Conservation (phyloP, 108 stramenopile genomes). For the Epipyxis sp. region DNA sequence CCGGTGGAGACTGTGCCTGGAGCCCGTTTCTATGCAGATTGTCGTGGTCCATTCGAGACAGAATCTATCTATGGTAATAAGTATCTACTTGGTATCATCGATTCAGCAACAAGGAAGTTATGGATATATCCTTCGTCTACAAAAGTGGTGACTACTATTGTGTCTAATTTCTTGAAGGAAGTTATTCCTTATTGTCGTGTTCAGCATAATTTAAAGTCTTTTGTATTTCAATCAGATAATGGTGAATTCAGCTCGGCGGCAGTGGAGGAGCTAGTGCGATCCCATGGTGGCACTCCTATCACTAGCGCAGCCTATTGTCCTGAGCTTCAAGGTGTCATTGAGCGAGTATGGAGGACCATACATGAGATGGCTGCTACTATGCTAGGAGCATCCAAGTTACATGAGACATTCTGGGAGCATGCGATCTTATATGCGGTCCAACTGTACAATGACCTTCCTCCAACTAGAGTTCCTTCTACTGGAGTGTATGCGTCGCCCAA, state of each 20-base stretch:
- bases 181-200: too few relatives aligned
- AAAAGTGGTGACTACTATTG: neutral
- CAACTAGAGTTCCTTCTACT: neutral
- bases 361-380: constrained; percentile 3
- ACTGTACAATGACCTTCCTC: constrained; percentile 14
- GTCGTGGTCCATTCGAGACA: neutral
- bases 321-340: constrained; percentile 24
- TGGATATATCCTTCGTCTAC: neutral
- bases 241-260: constrained; percentile 9
- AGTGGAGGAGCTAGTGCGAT: neutral
- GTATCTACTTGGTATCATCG: constrained; percentile 15
- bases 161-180: neutral
- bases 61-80: constrained; percentile 23
- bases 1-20: too few relatives aligned
- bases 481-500: too few relatives aligned
- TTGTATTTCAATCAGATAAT: constrained; percentile 17
- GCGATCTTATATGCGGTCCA: neutral
- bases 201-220: neutral
- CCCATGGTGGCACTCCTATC: neutral
- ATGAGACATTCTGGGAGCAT: constrained; percentile 20
- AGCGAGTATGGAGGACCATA: constrained; percentile 19
- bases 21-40: too few relatives aligned
- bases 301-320: neutral
- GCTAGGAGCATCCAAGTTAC: constrained; percentile 1
- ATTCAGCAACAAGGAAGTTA: neutral